These are phyloP conservation scores for Toxicodendron radicans DNA, from an alignment of 345 rosid species.

Conservation along the genomic window DNA sequence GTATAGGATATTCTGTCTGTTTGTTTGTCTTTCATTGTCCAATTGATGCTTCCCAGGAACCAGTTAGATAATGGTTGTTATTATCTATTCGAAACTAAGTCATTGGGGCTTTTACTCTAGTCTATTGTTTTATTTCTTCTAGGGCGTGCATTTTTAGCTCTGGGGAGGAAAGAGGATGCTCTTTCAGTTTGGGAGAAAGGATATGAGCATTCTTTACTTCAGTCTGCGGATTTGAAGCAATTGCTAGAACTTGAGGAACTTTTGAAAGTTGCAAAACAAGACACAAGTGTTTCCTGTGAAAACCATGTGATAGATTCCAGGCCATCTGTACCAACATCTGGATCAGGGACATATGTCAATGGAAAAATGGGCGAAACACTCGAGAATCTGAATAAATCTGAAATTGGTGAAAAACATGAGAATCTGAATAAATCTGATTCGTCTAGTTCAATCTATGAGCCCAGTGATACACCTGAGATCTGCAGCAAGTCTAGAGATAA, in stretches of 20 bases:
- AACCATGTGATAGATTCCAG: conserved; percentile 28
- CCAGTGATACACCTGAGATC: conserved; percentile 24
- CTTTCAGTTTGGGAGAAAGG: conserved; percentile 76
- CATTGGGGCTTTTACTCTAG: conserved; percentile 12
- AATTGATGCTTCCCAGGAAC: conserved; percentile 5
- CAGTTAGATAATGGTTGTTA: not conserved
- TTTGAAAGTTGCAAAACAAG: conserved; percentile 53
- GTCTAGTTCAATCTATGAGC: conserved; percentile 21
- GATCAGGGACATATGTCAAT: conserved; percentile 26
- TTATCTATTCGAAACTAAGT: not conserved
- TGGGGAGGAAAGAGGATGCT: conserved; percentile 85
- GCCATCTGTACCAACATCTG: conserved; percentile 21
- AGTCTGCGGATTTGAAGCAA: conserved; percentile 86
- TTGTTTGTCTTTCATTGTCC: not conserved
- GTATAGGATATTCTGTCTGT: not conserved
- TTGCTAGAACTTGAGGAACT: conserved; percentile 88
- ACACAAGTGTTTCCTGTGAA: conserved; percentile 29
- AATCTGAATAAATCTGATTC: conserved; percentile 28
- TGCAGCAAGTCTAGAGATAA: conserved; percentile 18
- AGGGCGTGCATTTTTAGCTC: conserved; percentile 76
- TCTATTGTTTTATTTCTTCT: conserved; percentile 25
- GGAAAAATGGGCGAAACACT: conserved; percentile 33
- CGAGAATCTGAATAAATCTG: conserved; percentile 29
- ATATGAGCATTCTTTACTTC: conserved; percentile 54
- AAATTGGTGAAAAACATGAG: not conserved